Evolutionary conservation across 495 filamentous ascomycete genomes (phyloP).

Genomic region (Schizothecium vesticola): DNA sequence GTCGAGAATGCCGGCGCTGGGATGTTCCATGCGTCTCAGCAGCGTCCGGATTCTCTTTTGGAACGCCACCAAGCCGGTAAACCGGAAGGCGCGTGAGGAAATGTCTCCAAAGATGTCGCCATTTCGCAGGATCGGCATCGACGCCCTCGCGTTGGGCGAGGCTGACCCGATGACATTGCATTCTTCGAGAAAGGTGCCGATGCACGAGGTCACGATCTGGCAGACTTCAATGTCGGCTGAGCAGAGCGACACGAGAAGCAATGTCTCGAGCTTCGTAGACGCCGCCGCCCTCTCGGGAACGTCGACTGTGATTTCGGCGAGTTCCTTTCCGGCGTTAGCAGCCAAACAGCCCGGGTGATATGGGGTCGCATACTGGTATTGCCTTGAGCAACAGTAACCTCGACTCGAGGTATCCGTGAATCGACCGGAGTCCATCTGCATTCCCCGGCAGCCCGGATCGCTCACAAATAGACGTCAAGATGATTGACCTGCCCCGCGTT

Average conservation of each 20-base stretch:
- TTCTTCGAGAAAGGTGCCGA: constrained; percentile 59
- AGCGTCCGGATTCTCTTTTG: constrained; percentile 55
- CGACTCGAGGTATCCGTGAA: constrained; percentile 49
- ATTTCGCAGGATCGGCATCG: constrained; percentile 52
- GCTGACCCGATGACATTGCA: constrained; percentile 49
- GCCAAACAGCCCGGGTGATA: neutral
- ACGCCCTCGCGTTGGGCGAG: constrained; percentile 41
- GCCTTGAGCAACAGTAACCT: constrained; percentile 42
- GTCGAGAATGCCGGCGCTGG: constrained; percentile 54
- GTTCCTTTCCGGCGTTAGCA: constrained; percentile 30
- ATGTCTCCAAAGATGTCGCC: constrained; percentile 56
- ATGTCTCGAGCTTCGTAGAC: constrained; percentile 50
- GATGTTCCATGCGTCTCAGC: constrained; percentile 53
- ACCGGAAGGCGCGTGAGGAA: constrained; percentile 55
- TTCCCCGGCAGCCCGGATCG: constrained; percentile 37
- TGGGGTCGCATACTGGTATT: constrained; percentile 34
- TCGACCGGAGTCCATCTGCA: constrained; percentile 39
- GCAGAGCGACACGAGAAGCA: constrained; percentile 57
- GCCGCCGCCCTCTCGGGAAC: constrained; percentile 44
- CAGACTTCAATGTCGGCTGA: constrained; percentile 58
- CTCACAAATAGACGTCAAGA: constrained; percentile 47
- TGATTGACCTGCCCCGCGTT: constrained; percentile 37
- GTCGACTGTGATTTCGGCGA: constrained; percentile 44
- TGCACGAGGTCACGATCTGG: constrained; percentile 55
- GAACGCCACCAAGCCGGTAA: constrained; percentile 61